Evolutionary conservation across 352 stramenopile genomes (phyloP).

Genomic region (Phytopythium ostracodes): DNA sequence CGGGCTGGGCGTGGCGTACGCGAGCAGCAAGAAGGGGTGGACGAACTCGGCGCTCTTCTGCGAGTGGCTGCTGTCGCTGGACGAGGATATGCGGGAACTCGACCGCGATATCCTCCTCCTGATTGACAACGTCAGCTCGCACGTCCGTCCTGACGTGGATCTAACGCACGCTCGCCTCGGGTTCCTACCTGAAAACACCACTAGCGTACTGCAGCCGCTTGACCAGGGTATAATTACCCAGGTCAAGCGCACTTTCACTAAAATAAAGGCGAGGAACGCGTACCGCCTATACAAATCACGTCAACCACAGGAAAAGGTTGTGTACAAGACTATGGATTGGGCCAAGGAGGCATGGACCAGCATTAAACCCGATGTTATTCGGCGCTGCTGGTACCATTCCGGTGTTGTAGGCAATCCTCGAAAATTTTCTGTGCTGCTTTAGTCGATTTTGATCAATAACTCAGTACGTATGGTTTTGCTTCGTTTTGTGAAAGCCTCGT

Average conservation of each 20-base stretch:
- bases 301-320: no score
- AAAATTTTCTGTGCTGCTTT: no score
- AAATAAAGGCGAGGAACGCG: not conserved
- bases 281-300: no score
- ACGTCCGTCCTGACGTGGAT: not conserved
- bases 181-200: conserved; percentile 4
- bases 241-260: not conserved
- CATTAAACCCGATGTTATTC: no score
- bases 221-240: conserved; percentile 2
- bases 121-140: conserved; percentile 2
- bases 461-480: no score
- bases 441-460: no score
- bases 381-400: no score
- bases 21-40: not conserved
- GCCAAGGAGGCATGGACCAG: no score
- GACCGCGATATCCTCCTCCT: not conserved
- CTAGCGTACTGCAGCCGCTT: not conserved
- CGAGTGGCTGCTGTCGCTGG: not conserved
- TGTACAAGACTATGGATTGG: no score
- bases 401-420: no score
- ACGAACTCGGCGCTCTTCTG: conserved; percentile 1
- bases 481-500: no score
- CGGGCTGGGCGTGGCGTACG: no score
- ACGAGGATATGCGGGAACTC: not conserved
- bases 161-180: conserved; percentile 1